Conservation (phyloP, 108 stramenopile genomes). For the Fragilaria radians region DNA sequence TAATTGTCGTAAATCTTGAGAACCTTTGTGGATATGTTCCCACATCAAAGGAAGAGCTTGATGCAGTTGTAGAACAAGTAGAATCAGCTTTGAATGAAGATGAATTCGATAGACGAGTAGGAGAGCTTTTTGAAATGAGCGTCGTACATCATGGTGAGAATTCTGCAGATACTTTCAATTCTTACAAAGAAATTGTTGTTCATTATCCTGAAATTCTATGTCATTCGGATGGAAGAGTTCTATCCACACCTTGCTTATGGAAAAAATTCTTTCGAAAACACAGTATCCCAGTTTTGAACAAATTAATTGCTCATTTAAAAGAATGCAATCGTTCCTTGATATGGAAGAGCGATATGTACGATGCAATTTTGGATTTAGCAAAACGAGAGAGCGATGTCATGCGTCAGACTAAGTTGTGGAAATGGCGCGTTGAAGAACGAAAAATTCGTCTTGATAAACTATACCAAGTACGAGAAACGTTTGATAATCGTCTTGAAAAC, state of each 20-base stretch:
- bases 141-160: constrained; percentile 22
- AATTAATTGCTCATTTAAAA: constrained; percentile 22
- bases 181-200: not conserved
- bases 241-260: constrained; percentile 30
- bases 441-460: constrained; percentile 29
- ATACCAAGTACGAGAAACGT: constrained; percentile 43
- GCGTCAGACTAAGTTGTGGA: constrained; percentile 12
- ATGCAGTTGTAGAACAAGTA: constrained; percentile 18
- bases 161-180: not conserved
- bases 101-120: constrained; percentile 8
- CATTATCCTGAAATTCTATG: constrained; percentile 37
- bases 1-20: constrained; percentile 36
- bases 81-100: constrained; percentile 21
- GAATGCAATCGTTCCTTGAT: constrained; percentile 25
- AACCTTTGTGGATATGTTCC: constrained; percentile 28
- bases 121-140: constrained; percentile 40
- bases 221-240: constrained; percentile 10
- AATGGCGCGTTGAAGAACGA: constrained; percentile 27
- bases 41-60: constrained; percentile 13
- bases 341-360: constrained; percentile 44
- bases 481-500: constrained; percentile 22
- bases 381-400: constrained; percentile 15
- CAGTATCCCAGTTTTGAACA: constrained; percentile 14
- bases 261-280: constrained; percentile 32
- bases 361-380: constrained; percentile 22